phyloP scores from a whole-genome alignment of 257 asterid genomes.

The Plantago ovata region DNA sequence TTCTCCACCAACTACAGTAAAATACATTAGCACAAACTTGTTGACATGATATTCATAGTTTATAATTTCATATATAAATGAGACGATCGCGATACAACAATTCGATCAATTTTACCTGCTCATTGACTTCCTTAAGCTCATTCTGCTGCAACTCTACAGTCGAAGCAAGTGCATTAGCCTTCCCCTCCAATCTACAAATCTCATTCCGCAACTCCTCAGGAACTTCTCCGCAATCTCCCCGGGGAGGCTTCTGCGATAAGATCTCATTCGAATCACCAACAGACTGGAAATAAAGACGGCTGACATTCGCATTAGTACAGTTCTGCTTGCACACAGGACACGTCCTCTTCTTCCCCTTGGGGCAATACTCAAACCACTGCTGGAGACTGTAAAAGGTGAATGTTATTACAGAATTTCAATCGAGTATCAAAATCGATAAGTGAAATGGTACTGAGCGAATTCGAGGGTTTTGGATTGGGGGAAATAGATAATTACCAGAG shows the following conservation, averaged over 20 bases:
- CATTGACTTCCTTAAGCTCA: conserved; percentile 45
- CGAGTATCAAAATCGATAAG: neutral
- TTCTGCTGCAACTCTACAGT: conserved; percentile 62
- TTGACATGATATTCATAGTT: no score
- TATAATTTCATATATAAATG: no score
- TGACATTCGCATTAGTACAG: conserved; percentile 57
- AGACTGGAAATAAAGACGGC: conserved; percentile 87
- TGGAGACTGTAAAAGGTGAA: conserved; percentile 49
- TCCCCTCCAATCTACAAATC: conserved; percentile 73
- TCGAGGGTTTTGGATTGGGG: no score
- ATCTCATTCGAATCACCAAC: conserved; percentile 63
- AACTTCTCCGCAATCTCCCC: conserved; percentile 27
- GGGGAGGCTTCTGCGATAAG: conserved; percentile 47
- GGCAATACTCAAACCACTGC: conserved; percentile 97
- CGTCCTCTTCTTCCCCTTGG: conserved; percentile 71
- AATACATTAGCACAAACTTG: conserved; percentile 13
- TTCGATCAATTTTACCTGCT: conserved; percentile 38
- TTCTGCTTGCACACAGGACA: conserved; percentile 94
- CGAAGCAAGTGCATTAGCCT: conserved; percentile 55
- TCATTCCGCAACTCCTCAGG: conserved; percentile 56
- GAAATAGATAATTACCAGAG: conserved; percentile 53
- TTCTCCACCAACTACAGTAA: conserved; percentile 42
- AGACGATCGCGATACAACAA: neutral
- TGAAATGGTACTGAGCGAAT: no score
- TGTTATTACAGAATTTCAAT: neutral